phyloP scores from a whole-genome alignment of 495 filamentous ascomycete species.

The Talaromyces thailandensis region DNA sequence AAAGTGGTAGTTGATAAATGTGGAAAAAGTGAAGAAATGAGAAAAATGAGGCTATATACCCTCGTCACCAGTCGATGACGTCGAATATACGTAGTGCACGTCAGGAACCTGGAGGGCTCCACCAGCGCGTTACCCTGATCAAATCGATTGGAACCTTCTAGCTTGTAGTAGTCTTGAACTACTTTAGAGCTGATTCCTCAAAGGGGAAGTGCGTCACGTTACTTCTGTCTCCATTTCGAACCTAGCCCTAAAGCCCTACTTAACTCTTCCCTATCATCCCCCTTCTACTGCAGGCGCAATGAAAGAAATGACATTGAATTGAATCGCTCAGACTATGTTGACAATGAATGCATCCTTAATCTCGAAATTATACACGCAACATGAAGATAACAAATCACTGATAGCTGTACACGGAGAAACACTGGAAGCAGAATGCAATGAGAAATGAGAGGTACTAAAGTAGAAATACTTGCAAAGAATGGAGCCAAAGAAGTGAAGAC shows the following conservation, averaged over 20 bases:
- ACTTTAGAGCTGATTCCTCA: not conserved
- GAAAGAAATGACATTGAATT: not conserved
- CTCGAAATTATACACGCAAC: not conserved
- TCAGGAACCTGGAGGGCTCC: not conserved
- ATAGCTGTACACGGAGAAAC: not conserved
- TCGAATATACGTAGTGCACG: slow-evolving; percentile 2
- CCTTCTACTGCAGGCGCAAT: not conserved
- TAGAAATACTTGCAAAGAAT: not conserved
- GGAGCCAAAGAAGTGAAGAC: not conserved
- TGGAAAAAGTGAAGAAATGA: not conserved
- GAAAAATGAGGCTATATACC: not conserved
- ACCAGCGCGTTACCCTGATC: not conserved
- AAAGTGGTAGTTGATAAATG: not conserved
- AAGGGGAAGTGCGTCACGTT: not conserved
- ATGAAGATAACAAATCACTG: not conserved
- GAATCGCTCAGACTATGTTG: slow-evolving; percentile 1
- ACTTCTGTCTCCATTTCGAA: too few relatives aligned
- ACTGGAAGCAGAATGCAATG: not conserved
- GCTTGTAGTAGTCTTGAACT: not conserved
- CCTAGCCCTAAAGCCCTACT: not conserved
- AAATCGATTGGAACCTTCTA: not conserved
- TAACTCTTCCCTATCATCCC: too few relatives aligned
- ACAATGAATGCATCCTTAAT: not conserved
- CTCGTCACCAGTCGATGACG: slow-evolving; percentile 2
- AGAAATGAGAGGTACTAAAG: not conserved